Base-by-base conservation (phyloP, 306 rosid species). In the Pachyrhizus erosus region DNA sequence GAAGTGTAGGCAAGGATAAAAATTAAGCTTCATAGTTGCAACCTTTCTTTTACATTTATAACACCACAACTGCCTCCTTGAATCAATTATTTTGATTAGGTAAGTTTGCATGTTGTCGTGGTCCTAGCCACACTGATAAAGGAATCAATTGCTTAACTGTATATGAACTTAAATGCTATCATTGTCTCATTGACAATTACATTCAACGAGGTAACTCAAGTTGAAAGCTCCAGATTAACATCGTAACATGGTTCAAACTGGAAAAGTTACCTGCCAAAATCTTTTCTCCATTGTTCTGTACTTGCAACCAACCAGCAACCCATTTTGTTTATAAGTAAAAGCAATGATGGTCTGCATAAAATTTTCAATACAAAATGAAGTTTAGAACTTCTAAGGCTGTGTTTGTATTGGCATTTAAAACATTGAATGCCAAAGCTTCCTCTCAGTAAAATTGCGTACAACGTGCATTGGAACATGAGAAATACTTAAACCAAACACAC, bases 221-320 rank as follows among this genome's bases (percentile, higher is more conserved):
- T 76, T 82, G 18, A 79, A 80, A 84, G 57, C 75, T 33, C 45
- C 79, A 58, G 7, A 69, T 70, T 46, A 82, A 60, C 71, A 42
- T 7, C 27, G 26, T n/a, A 43, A 75, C 84, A 73, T 29, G 31
- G 80, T 71, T 80, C 17, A 43, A 71, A 65, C 66, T 9, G 33
- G 26, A 77, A 79, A 84, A 8, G 2, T 15, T 90, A 94, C 99
- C 99, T 86, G 94, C 99, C 99, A 93, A 87, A 89, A 95, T 77
- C 86, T 89, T 89, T 91, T 95, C 21, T 62, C 89, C 58, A 83
- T 18, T 9, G 94, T 84, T 83, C 99, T 89, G 76, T 88, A 95
- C 88, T 93, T 95, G 90, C 99, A 95, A 71, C 98, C 96, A 75
- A 93, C 96, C 17, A 89, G 83, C 68, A 74, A 84, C 45, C 98